A percentile compares a stretch with the other conserved stretches of the same genome.
Evolutionary conservation across 345 rosid genomes (phyloP).

Genomic region (Capsella bursapastoris): DNA sequence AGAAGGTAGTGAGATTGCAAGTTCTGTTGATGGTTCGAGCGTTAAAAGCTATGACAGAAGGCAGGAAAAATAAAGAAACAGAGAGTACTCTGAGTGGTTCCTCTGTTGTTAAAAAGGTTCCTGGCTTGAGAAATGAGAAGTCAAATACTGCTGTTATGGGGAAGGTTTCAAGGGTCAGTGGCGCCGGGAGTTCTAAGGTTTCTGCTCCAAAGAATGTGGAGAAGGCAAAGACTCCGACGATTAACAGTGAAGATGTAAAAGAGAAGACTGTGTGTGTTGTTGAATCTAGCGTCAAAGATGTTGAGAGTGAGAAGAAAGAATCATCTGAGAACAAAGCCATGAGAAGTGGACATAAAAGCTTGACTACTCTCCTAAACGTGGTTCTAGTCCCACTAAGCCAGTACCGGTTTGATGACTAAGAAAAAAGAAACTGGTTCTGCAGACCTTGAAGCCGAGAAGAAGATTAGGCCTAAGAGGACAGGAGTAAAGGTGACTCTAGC

Average conservation of each 20-base stretch:
- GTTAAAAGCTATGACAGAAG: conserved; percentile 39
- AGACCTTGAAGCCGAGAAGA: conserved; percentile 27
- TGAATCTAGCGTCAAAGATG: conserved; percentile 42
- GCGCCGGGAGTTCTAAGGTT: conserved; percentile 26
- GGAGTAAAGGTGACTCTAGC: conserved; percentile 36
- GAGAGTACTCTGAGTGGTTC: conserved; percentile 28
- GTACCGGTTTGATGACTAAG: conserved; percentile 26
- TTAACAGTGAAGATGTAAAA: conserved; percentile 38
- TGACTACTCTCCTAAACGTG: conserved; percentile 19
- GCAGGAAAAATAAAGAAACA: conserved; percentile 30
- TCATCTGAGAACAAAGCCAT: conserved; percentile 44
- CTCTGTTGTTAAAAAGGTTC: conserved; percentile 34
- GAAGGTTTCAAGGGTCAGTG: conserved; percentile 39
- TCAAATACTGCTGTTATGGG: not conserved
- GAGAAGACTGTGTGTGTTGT: conserved; percentile 57
- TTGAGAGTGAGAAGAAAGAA: conserved; percentile 12
- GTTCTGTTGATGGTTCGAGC: conserved; percentile 32
- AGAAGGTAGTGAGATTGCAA: conserved; percentile 16
- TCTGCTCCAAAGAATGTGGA: conserved; percentile 30
- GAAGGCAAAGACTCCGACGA: conserved; percentile 31
- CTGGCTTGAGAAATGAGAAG: conserved; percentile 31
- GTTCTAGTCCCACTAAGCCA: conserved; percentile 30
- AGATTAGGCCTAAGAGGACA: conserved; percentile 42
- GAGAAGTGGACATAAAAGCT: conserved; percentile 4
- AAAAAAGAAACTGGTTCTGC: conserved; percentile 26